Percentiles rank a stretch among this genome's conserved stretches.
phyloP scores from a whole-genome alignment of 805 yeast genomes.

The Candida argentea region DNA sequence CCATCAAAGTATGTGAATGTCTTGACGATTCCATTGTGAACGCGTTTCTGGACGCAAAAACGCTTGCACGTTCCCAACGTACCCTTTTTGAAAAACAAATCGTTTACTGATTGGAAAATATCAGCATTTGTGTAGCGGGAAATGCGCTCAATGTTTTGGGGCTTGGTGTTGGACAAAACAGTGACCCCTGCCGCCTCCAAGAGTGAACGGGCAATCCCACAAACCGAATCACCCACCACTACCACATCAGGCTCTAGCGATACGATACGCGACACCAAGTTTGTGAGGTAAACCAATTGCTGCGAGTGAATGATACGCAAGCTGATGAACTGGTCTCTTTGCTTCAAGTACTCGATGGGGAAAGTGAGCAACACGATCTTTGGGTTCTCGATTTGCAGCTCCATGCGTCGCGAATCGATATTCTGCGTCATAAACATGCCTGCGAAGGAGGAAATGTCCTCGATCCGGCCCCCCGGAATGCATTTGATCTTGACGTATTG shows the following conservation, averaged over 20 bases:
- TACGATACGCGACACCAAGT: slow-evolving; percentile 67
- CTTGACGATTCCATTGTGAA: slow-evolving; percentile 46
- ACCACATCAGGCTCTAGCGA: slow-evolving; percentile 72
- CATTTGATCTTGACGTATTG: slow-evolving; percentile 82
- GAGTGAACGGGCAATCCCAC: slow-evolving; percentile 70
- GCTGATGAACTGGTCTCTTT: slow-evolving; percentile 72
- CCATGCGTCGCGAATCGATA: slow-evolving; percentile 74
- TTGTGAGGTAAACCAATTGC: slow-evolving; percentile 74
- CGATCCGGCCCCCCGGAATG: slow-evolving; percentile 62
- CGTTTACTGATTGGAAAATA: slow-evolving; percentile 77
- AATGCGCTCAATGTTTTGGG: slow-evolving; percentile 68
- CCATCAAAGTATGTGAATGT: slow-evolving; percentile 77
- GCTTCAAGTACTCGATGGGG: slow-evolving; percentile 76
- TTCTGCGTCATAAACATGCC: slow-evolving; percentile 83
- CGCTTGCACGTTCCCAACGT: slow-evolving; percentile 61
- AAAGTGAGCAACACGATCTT: slow-evolving; percentile 75
- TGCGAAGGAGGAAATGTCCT: slow-evolving; percentile 46
- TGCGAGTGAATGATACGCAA: slow-evolving; percentile 78
- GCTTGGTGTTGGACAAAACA: slow-evolving; percentile 73
- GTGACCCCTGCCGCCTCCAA: slow-evolving; percentile 69
- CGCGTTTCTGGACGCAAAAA: slow-evolving; percentile 63
- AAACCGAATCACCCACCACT: slow-evolving; percentile 66
- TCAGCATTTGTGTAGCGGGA: slow-evolving; percentile 77
- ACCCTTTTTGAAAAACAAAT: slow-evolving; percentile 53
- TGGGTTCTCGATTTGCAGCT: slow-evolving; percentile 52